Evolutionary conservation across 177 flowering plant genomes (phyloP), one percentile per base, ranked within the genome.

Genomic region (Vitis hybrid): DNA sequence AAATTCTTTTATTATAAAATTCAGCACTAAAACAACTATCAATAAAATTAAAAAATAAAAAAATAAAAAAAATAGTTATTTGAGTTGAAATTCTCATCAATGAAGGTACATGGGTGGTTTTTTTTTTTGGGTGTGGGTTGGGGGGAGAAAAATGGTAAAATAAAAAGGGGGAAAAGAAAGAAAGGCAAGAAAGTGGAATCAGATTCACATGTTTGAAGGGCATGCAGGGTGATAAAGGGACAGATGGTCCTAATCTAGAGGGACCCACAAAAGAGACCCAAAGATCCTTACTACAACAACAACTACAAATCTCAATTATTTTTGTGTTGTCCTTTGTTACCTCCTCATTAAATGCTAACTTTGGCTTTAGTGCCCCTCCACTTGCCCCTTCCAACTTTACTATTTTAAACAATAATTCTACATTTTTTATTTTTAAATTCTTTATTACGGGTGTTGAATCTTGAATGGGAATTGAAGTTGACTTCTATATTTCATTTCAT

Each of bases 211-310:
- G 82, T 64, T 24, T 63, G 64, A 61, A 76, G 70, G 68, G 77
- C 76, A 73, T 79, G 79, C 81, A 66, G 80, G 46, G 74, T 72
- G 70, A 73, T 73, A 63, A 71, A 70, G 77, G 73, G 74, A 70
- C 82, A 79, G 75, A 75, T 54, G 79, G 75, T 69, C 74, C 76
- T 58, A 48, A 72, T 63, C 24, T 8, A 13, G 73, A 55, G 71
- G 73, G 71, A 60, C 52, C 73, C 79, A 71, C 14, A 41, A 54
- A 14, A 4, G 58, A 9, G 54, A 18, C 48, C 68, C 17, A 57
- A 54, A 54, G 58, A 70, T 55, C 67, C 67, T 27, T 27, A 27
- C 30, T 15, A 35, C 57, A 71, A 69, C 46, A 41, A 41, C 46
- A 41, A 68, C 68, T 62, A 62, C 70, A 70, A 63, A 72, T 70